Evolutionary conservation across 495 filamentous ascomycete species (phyloP).

Genomic region (Penicillium bialowiezense): DNA sequence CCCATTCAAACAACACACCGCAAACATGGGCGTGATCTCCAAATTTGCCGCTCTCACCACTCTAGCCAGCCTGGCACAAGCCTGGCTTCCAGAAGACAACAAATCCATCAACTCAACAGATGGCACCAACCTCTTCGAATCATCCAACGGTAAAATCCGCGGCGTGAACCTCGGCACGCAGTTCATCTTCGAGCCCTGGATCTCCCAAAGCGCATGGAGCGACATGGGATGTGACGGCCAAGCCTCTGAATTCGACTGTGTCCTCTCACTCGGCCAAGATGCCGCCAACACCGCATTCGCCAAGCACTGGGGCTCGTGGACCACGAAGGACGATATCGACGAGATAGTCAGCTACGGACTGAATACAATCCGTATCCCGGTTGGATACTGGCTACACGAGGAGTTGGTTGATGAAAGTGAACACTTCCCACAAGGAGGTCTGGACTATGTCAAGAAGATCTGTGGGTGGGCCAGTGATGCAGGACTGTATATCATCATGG

Average conservation of each 20-base stretch:
- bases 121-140: constrained; percentile 29
- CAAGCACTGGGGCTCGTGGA: constrained; percentile 58
- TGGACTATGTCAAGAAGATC: constrained; percentile 51
- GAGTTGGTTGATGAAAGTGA: constrained; percentile 54
- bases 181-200: constrained; percentile 62
- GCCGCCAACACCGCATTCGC: constrained; percentile 52
- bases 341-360: constrained; percentile 53
- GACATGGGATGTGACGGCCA: constrained; percentile 52
- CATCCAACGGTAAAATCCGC: constrained; percentile 46
- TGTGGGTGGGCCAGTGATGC: constrained; percentile 54
- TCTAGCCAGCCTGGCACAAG: constrained; percentile 12
- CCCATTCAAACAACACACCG: not conserved
- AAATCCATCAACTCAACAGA: constrained; percentile 22
- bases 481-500: constrained; percentile 62
- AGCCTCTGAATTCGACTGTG: constrained; percentile 58
- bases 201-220: constrained; percentile 47
- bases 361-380: constrained; percentile 61
- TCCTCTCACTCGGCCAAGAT: constrained; percentile 50
- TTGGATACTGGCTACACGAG: constrained; percentile 64
- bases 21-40: constrained; percentile 1
- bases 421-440: constrained; percentile 55
- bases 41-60: constrained; percentile 5
- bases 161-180: constrained; percentile 61
- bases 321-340: constrained; percentile 52
- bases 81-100: constrained; percentile 34